Base-by-base conservation (phyloP, 1,284 basidiomycete species). In the Xerocomus minutiporus region DNA sequence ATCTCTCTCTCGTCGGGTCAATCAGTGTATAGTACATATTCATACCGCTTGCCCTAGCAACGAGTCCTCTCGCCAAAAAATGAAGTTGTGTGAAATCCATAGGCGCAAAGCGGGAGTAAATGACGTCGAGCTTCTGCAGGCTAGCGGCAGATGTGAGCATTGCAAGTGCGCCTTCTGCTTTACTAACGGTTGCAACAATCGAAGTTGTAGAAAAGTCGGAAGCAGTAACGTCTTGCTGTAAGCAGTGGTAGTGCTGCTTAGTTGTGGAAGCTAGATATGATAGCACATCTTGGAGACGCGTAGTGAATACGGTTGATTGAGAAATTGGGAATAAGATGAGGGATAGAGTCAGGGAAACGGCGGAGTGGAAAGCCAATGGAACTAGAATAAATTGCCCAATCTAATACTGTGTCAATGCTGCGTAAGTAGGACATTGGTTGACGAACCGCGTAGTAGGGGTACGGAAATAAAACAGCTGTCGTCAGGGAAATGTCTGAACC, bases 261-360 rank as follows among this genome's bases (percentile, higher is more conserved):
- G 84, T 73, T 1, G 78, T 73, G 2, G 67, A 69, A 13, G 72
- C 61, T 8, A 89, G 69, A 1, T 84, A 83, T 4, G 67, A 63
- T 13, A 90, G 65, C 1, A 85, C 78, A 4, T 60, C 72, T 43
- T 76, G 72, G 1, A 90, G 71, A 4, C 78, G 72, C 23, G 69
- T 72, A 2, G 81, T 80, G 61, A 86, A 90, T 48, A 79, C 74
- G 0, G 84, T 72, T 4, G 87, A 86, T 49, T 88, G 75, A 0
- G 84, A 82, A 7, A 75, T 75, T 0, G 88, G 88, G 65, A 89
- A 90, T 46, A 91, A 70, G 45, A 80, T 35, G 5, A 81, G 65
- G 5, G 84, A 81, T 12, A 72, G 65, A 6, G 79, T 44, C 43
- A 91, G 70, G 8, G 81, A 71, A 31, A 91, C 60, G 0, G 75